These are phyloP conservation scores for Scheffersomyces parashehatae DNA, from an alignment of 1,139 yeast genomes.

Conservation along the genomic window DNA sequence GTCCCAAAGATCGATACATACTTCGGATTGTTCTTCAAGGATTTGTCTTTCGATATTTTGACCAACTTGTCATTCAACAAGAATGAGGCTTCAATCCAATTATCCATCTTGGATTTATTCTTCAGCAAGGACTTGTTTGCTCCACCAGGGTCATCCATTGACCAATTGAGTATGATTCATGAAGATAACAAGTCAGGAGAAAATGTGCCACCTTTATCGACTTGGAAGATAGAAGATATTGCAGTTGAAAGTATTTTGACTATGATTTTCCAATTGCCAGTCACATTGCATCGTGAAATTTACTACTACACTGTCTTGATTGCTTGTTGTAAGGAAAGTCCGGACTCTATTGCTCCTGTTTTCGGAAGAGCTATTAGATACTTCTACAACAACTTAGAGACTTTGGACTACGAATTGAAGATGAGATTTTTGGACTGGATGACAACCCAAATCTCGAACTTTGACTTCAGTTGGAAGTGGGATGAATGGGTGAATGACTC, in stretches of 20 bases:
- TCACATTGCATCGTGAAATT: conserved; percentile 63
- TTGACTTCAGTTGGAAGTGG: conserved; percentile 98
- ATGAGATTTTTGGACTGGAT: conserved; percentile 87
- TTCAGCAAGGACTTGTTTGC: conserved; percentile 74
- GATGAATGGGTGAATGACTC: conserved; percentile 82
- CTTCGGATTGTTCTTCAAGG: conserved; percentile 63
- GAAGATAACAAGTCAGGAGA: conserved; percentile 42
- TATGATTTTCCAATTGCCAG: conserved; percentile 75
- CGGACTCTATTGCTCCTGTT: conserved; percentile 91
- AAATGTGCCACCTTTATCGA: conserved; percentile 51
- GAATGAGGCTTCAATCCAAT: conserved; percentile 81
- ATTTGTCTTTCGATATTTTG: conserved; percentile 71
- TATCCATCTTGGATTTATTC: conserved; percentile 72
- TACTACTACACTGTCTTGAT: conserved; percentile 87
- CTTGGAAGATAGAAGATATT: conserved; percentile 91
- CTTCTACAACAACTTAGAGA: conserved; percentile 67
- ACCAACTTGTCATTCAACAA: conserved; percentile 86
- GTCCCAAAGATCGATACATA: conserved; percentile 68
- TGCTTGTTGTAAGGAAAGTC: conserved; percentile 84
- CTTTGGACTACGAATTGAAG: conserved; percentile 74
- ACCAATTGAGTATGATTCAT: conserved; percentile 51
- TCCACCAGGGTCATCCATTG: conserved; percentile 81
- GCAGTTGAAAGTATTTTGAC: conserved; percentile 82
- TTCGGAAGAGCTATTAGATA: conserved; percentile 91
- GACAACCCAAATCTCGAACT: conserved; percentile 88